These are phyloP conservation scores for Cyberlindnera misumaiensis DNA, from an alignment of 805 yeast species.

Conservation along the genomic window DNA sequence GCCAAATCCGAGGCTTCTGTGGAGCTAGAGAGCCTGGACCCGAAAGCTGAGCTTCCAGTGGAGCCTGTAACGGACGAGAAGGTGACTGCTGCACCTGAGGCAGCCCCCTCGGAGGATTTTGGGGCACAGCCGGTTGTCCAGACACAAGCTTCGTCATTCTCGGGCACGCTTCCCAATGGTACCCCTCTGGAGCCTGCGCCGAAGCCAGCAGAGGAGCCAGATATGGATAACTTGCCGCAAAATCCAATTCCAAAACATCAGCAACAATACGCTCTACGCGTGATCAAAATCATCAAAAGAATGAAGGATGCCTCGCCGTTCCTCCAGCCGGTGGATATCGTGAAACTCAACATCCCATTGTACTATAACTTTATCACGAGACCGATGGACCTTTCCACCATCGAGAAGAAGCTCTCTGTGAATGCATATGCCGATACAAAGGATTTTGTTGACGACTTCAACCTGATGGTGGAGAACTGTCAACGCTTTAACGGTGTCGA, in stretches of 20 bases:
- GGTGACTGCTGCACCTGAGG: not conserved
- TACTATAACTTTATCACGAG: slow-evolving; percentile 75
- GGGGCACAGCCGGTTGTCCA: not conserved
- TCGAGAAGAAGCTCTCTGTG: slow-evolving; percentile 68
- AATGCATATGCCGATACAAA: slow-evolving; percentile 69
- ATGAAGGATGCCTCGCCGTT: slow-evolving; percentile 92
- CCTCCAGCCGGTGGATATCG: slow-evolving; percentile 81
- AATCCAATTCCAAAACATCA: slow-evolving; percentile 79
- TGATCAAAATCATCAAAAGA: slow-evolving; percentile 81
- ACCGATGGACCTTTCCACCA: slow-evolving; percentile 93
- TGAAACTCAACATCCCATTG: slow-evolving; percentile 82
- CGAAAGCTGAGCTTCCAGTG: too few relatives aligned
- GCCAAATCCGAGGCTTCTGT: slow-evolving; percentile 1
- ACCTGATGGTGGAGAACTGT: slow-evolving; percentile 81
- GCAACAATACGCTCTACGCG: slow-evolving; percentile 66
- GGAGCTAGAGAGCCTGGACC: too few relatives aligned
- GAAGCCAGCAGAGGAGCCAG: slow-evolving; percentile 67
- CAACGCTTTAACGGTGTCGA: slow-evolving; percentile 77
- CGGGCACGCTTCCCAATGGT: too few relatives aligned
- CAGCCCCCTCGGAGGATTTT: not conserved
- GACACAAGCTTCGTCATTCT: not conserved
- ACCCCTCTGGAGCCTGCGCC: slow-evolving; percentile 53
- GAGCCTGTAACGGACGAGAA: too few relatives aligned
- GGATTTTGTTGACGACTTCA: slow-evolving; percentile 70
- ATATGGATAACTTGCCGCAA: slow-evolving; percentile 58